phyloP scores from a whole-genome alignment of 495 filamentous ascomycete genomes.

The Staphylotrichum tortipilum region DNA sequence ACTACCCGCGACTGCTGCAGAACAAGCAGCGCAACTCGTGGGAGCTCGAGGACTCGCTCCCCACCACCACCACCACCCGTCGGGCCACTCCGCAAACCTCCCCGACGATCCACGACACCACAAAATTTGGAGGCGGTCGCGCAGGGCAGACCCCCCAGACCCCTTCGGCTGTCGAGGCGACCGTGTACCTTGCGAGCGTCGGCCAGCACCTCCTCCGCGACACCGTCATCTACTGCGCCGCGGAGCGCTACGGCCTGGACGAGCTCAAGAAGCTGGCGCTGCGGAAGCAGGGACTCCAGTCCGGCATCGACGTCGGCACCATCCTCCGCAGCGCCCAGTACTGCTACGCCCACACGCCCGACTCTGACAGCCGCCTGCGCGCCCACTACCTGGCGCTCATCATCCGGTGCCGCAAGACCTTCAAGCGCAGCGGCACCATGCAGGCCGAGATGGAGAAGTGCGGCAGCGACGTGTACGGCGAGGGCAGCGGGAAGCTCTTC shows the following conservation, averaged over 20 bases:
- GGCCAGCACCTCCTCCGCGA: constrained; percentile 71
- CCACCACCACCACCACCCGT: too few relatives aligned
- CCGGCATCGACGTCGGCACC: constrained; percentile 72
- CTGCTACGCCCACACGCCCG: constrained; percentile 88
- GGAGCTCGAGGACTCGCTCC: constrained; percentile 58
- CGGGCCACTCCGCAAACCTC: constrained; percentile 25
- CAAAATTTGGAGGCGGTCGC: constrained; percentile 42
- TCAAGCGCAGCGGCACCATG: constrained; percentile 95
- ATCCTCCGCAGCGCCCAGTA: constrained; percentile 86
- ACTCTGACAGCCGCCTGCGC: constrained; percentile 80
- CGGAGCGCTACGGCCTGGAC: constrained; percentile 74
- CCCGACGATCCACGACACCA: constrained; percentile 32
- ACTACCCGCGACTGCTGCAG: constrained; percentile 68
- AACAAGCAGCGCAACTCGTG: constrained; percentile 59
- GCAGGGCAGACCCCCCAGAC: constrained; percentile 31
- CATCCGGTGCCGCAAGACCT: constrained; percentile 85
- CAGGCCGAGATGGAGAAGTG: constrained; percentile 88
- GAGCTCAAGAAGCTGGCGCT: constrained; percentile 82
- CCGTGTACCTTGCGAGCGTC: constrained; percentile 57
- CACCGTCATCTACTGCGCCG: constrained; percentile 86
- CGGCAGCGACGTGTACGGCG: constrained; percentile 31
- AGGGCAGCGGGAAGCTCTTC: constrained; percentile 76
- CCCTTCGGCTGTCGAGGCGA: constrained; percentile 57
- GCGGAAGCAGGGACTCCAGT: constrained; percentile 85
- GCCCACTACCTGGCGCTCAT: constrained; percentile 92